Percentiles rank a stretch among this genome's conserved stretches.
These are phyloP conservation scores for Trametes meyenii DNA, from an alignment of 768 basidiomycete species.

Conservation along the genomic window DNA sequence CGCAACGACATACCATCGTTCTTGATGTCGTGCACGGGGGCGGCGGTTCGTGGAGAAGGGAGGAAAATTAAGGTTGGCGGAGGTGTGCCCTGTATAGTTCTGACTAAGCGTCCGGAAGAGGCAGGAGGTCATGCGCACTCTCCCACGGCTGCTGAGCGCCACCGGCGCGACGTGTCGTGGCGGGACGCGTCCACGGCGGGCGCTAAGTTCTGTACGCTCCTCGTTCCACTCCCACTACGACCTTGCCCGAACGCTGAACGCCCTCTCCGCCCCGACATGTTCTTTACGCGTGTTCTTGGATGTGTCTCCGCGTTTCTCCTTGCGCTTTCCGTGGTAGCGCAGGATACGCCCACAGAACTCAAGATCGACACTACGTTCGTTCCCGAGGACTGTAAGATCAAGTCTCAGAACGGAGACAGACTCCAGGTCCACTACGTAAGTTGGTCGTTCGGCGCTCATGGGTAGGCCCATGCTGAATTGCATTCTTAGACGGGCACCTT, in stretches of 20 bases:
- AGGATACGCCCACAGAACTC: slow-evolving; percentile 57
- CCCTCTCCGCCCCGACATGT: background rate
- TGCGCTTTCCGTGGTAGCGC: slow-evolving; percentile 49
- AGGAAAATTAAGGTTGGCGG: slow-evolving; percentile 35
- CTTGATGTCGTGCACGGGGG: slow-evolving; percentile 32
- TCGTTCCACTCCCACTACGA: background rate
- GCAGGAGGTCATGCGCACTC: slow-evolving; percentile 2
- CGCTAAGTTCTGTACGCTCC: background rate
- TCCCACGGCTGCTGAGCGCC: slow-evolving; percentile 17
- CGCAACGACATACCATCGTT: slow-evolving; percentile 34
- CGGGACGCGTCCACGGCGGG: slow-evolving; percentile 7
- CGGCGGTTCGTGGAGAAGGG: slow-evolving; percentile 28
- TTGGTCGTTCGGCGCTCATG: slow-evolving; percentile 4
- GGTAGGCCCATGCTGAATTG: background rate
- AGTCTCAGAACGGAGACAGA: slow-evolving; percentile 61
- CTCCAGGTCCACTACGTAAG: slow-evolving; percentile 81
- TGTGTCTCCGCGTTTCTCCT: slow-evolving; percentile 51
- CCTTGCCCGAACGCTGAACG: background rate
- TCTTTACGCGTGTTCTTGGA: slow-evolving; percentile 33
- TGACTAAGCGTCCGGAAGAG: slow-evolving; percentile 32
- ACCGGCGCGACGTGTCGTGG: slow-evolving; percentile 21
- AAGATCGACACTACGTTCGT: slow-evolving; percentile 60
- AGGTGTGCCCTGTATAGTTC: slow-evolving; percentile 36
- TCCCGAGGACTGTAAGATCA: slow-evolving; percentile 58
- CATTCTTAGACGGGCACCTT: slow-evolving; percentile 74